Evolutionary conservation across 352 stramenopile species (phyloP).

Genomic region (Globisporangium irregulare): DNA sequence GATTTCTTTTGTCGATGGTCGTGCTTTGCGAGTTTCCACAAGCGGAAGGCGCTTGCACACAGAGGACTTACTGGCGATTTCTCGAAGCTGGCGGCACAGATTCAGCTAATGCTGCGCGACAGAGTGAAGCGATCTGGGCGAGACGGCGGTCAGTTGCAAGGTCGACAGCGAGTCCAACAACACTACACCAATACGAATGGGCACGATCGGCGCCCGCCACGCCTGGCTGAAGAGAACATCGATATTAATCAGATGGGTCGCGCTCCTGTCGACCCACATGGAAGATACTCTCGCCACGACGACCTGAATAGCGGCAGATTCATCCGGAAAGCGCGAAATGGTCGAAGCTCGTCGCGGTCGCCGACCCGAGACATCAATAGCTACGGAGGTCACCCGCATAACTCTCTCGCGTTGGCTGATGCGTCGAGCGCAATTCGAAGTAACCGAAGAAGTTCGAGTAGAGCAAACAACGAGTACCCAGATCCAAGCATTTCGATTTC

Average conservation of each 20-base stretch:
- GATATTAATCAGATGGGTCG: slow-evolving; percentile 8
- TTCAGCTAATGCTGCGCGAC: slow-evolving; percentile 35
- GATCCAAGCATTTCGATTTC: neutral
- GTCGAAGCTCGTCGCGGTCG: slow-evolving; percentile 12
- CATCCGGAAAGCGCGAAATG: neutral
- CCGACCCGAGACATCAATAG: slow-evolving; percentile 8
- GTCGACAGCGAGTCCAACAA: neutral
- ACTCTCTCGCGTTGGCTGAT: neutral
- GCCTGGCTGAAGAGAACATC: slow-evolving; percentile 6
- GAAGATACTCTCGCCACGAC: neutral
- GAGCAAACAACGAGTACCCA: slow-evolving; percentile 14
- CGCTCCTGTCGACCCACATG: neutral
- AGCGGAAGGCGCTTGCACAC: slow-evolving; percentile 20
- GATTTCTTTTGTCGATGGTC: slow-evolving; percentile 64
- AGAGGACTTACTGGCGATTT: slow-evolving; percentile 28
- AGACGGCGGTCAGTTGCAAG: neutral
- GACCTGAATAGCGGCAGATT: neutral
- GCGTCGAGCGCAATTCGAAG: neutral
- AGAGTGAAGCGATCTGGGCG: neutral
- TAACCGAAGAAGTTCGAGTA: slow-evolving; percentile 2
- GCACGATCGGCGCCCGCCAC: neutral
- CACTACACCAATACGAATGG: slow-evolving; percentile 5
- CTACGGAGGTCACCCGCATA: slow-evolving; percentile 2
- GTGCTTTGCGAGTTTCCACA: slow-evolving; percentile 56
- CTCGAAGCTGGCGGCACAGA: slow-evolving; percentile 38